Percentiles rank a stretch among this genome's conserved stretches.
These are phyloP conservation scores for Curvularia hawaiiensis DNA, from an alignment of 2,329 filamentous ascomycete genomes.

Conservation along the genomic window DNA sequence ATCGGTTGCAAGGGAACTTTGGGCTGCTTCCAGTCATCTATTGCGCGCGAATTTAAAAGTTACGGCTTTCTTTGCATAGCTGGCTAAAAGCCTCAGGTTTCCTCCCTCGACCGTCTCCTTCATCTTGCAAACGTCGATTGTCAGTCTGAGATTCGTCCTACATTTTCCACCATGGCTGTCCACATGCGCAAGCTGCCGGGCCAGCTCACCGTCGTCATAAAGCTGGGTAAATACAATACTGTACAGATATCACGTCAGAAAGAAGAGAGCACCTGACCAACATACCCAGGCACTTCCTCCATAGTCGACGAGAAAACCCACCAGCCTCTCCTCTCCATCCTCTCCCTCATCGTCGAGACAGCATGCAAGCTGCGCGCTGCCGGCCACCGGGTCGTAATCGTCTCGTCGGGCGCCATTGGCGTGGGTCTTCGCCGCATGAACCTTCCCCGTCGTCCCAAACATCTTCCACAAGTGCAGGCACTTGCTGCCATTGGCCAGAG, in stretches of 20 bases:
- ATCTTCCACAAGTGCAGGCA: constrained; percentile 88
- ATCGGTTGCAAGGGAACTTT: constrained; percentile 20
- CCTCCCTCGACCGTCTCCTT: background rate
- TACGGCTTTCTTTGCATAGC: background rate
- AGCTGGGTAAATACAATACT: constrained; percentile 68
- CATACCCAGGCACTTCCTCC: constrained; percentile 83
- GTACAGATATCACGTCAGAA: constrained; percentile 29
- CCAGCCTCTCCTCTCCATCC: constrained; percentile 87
- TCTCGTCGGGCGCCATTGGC: constrained; percentile 96
- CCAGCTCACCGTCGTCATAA: constrained; percentile 78
- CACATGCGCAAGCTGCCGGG: constrained; percentile 59
- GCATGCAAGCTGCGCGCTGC: constrained; percentile 84
- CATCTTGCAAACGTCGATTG: background rate
- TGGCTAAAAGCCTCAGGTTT: background rate
- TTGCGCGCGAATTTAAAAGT: constrained; percentile 8
- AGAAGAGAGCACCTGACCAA: constrained; percentile 39
- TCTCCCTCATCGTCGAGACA: constrained; percentile 93
- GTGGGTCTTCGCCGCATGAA: constrained; percentile 92
- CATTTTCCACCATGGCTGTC: constrained; percentile 33
- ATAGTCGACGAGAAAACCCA: constrained; percentile 97
- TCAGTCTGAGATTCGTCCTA: background rate
- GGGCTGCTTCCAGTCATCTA: constrained; percentile 25
- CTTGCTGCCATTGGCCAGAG: constrained; percentile 96
- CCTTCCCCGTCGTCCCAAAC: constrained; percentile 83
- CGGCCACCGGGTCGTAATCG: constrained; percentile 93